Evolutionary conservation across 1,284 basidiomycete genomes (phyloP).

Genomic region (Exsudoporus floridanus): DNA sequence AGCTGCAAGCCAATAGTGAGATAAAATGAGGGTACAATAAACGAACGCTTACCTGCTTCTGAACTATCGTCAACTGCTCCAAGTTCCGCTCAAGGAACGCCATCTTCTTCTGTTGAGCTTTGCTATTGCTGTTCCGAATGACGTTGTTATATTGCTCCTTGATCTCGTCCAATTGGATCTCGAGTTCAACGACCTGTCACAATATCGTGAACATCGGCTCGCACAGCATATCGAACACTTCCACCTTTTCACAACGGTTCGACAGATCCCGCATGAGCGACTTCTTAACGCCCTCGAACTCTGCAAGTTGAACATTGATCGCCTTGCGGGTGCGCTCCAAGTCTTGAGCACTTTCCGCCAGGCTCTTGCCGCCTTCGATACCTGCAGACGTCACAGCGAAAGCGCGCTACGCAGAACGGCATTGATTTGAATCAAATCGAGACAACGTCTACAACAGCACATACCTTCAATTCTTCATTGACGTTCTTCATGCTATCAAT

Average conservation of each 20-base stretch:
- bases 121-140: constrained; percentile 95
- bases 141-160: constrained; percentile 99
- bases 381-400: constrained; percentile 96
- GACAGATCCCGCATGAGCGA: constrained; percentile 98
- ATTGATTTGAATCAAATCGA: constrained; percentile 8
- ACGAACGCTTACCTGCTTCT: constrained; percentile 78
- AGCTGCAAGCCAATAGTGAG: constrained; percentile 53
- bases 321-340: constrained; percentile 96
- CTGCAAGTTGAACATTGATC: constrained; percentile 94
- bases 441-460: background rate
- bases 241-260: constrained; percentile 98
- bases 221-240: constrained; percentile 7
- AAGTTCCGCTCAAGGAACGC: constrained; percentile 97
- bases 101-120: constrained; percentile 99
- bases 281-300: constrained; percentile 99
- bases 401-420: constrained; percentile 66
- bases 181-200: constrained; percentile 91
- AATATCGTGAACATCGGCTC: constrained; percentile 10
- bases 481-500: constrained; percentile 94
- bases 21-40: background rate
- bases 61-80: constrained; percentile 92
- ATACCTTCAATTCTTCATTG: constrained; percentile 96
- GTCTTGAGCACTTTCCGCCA: constrained; percentile 95
- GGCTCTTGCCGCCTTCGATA: constrained; percentile 93
- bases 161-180: constrained; percentile 98